Evolutionary conservation across 257 asterid genomes (phyloP).

Genomic region (Linaria vulgaris): DNA sequence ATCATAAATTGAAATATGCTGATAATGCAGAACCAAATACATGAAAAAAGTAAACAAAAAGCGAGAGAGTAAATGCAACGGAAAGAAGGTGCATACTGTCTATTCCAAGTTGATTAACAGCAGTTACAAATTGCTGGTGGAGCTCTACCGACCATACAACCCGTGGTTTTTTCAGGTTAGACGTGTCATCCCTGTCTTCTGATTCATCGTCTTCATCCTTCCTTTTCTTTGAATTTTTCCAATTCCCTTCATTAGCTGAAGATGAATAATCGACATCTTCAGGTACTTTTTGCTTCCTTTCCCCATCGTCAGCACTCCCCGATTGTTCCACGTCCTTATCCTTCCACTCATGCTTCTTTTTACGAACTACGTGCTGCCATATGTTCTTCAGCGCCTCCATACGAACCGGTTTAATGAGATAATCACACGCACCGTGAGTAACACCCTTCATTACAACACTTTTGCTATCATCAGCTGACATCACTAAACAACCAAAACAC

Average conservation of each 20-base stretch:
- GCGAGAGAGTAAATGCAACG: background rate
- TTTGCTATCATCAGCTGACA: slow-evolving; percentile 82
- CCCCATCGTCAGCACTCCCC: slow-evolving; percentile 35
- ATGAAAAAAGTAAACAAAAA: background rate
- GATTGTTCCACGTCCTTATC: slow-evolving; percentile 62
- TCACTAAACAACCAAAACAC: slow-evolving; percentile 49
- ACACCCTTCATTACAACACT: slow-evolving; percentile 82
- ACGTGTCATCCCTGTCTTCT: slow-evolving; percentile 33
- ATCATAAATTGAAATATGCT: too few species aligned
- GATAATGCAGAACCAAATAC: background rate
- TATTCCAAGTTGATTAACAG: slow-evolving; percentile 53
- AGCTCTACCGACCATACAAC: slow-evolving; percentile 66
- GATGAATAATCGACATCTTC: slow-evolving; percentile 70
- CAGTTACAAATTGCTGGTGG: slow-evolving; percentile 56
- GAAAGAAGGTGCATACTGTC: slow-evolving; percentile 39
- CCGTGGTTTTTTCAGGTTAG: slow-evolving; percentile 49
- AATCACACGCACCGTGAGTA: slow-evolving; percentile 92
- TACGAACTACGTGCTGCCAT: slow-evolving; percentile 95
- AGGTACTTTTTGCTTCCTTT: slow-evolving; percentile 2
- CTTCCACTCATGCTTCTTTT: slow-evolving; percentile 54
- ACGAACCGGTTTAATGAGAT: slow-evolving; percentile 83
- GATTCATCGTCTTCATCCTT: slow-evolving; percentile 44
- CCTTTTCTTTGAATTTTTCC: slow-evolving; percentile 44
- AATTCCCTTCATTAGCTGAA: slow-evolving; percentile 53
- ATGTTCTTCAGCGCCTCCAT: slow-evolving; percentile 78